Evolutionary conservation across 2,329 filamentous ascomycete species (phyloP), one percentile per base, ranked within the genome.

Genomic region (Colletotrichum gloeosporioides): DNA sequence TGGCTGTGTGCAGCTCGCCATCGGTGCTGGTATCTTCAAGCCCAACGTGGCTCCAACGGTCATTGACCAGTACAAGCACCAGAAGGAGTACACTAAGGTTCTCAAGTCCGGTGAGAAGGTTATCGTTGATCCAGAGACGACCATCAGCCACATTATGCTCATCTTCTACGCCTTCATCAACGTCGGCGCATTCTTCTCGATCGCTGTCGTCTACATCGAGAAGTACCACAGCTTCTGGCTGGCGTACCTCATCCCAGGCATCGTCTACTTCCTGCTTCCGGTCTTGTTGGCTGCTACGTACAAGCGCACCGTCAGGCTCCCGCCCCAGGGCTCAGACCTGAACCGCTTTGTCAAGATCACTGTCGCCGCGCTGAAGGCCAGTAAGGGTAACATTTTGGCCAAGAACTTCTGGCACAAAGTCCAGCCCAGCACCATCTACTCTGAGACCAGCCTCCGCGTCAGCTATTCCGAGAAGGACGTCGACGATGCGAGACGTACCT

Each of bases 11-110:
- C 22, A 53, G 44, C 82, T 89, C 8, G 83, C 87, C 7, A 80
- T 95, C 13, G 94, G 94, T 65, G 94, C 93, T 9, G 93, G 85
- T 77, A 87, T 88, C 84, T 95, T 95, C 88, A 96, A 96, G 86
- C 86, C 92, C 53, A 95, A 95, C 78, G 92, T 96, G 49, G 91
- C 92, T 0, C 92, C 93, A 1, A 85, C 94, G 22, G 89, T 95
- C 32, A 90, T 93, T 13, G 93, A 95, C 78, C 93, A 95, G 80
- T 90, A 93, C 80, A 88, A 86, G 4, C 75, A 77, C 53, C 71
- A 77, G 8, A 49, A 49, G 8, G 61, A 74, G 36, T 75, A 77
- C 18, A 88, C 89, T 27, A 90, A 90, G 6, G 89, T 89, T 34
- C 88, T 89, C 12, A 80, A 81, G 57, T 89, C 84, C 4, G 93